phyloP scores from a whole-genome alignment of 2,329 filamentous ascomycete species.

The Alternaria arbusti region DNA sequence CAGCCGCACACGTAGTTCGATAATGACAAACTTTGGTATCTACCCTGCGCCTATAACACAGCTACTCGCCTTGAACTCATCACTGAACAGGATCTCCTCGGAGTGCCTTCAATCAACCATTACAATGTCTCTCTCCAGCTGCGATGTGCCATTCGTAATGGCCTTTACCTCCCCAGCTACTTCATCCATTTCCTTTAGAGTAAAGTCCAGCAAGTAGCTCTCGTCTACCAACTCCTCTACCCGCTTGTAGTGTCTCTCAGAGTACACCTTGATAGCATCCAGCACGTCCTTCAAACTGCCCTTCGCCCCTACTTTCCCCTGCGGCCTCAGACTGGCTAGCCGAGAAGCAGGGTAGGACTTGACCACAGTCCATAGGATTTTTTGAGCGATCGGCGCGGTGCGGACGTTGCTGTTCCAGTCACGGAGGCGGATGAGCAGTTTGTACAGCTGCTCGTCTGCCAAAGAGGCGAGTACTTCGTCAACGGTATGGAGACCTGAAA shows the following conservation, averaged over 20 bases:
- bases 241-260: slow-evolving; percentile 88
- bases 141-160: slow-evolving; percentile 34
- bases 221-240: slow-evolving; percentile 91
- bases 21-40: background rate
- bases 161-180: slow-evolving; percentile 48
- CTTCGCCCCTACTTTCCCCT: slow-evolving; percentile 43
- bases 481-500: slow-evolving; percentile 70
- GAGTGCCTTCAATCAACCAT: slow-evolving; percentile 35
- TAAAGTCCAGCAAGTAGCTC: slow-evolving; percentile 93
- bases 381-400: slow-evolving; percentile 83
- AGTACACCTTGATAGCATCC: slow-evolving; percentile 87
- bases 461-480: slow-evolving; percentile 83
- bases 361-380: slow-evolving; percentile 79
- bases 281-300: slow-evolving; percentile 76
- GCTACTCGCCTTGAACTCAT: background rate
- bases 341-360: slow-evolving; percentile 80
- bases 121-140: slow-evolving; percentile 34
- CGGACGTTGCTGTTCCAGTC: slow-evolving; percentile 98
- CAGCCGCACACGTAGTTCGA: background rate
- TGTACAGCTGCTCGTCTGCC: slow-evolving; percentile 84
- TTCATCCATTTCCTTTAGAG: slow-evolving; percentile 88
- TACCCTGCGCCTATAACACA: background rate
- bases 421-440: slow-evolving; percentile 78
- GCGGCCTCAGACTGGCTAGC: slow-evolving; percentile 69
- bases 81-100: background rate